Conservation (phyloP, 139 green algal species). For the Chlorella sp. region DNA sequence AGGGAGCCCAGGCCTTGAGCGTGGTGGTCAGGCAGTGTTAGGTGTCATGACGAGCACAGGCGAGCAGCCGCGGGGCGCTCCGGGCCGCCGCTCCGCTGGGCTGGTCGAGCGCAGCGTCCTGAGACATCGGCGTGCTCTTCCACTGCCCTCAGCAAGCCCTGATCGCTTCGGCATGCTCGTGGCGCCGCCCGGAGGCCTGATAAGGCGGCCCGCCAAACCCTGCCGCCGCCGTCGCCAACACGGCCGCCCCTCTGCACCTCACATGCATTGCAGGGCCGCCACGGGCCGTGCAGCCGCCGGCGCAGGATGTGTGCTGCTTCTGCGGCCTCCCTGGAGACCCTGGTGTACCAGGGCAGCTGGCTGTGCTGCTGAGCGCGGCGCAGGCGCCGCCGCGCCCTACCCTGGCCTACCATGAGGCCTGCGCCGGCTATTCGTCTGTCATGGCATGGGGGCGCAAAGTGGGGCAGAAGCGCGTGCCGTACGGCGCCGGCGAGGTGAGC, state of each 20-base stretch:
- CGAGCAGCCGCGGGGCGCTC: too few relatives aligned
- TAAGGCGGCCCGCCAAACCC: too few relatives aligned
- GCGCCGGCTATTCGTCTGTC: constrained; percentile 13
- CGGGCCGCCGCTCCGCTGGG: too few relatives aligned
- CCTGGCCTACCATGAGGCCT: constrained; percentile 29
- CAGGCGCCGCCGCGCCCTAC: not conserved
- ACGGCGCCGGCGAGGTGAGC: not conserved
- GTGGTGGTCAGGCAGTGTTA: too few relatives aligned
- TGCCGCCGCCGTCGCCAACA: too few relatives aligned
- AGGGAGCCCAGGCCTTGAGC: too few relatives aligned
- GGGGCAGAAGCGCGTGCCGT: not conserved
- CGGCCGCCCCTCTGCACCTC: not conserved
- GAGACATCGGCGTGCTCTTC: too few relatives aligned
- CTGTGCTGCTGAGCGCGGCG: not conserved
- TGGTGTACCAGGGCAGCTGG: not conserved
- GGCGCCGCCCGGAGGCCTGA: too few relatives aligned
- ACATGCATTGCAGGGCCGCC: not conserved
- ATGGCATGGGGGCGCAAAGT: not conserved
- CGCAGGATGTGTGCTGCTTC: not conserved
- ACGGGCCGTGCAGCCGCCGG: not conserved
- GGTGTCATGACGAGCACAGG: too few relatives aligned
- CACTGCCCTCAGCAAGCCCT: too few relatives aligned
- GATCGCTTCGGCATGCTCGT: too few relatives aligned
- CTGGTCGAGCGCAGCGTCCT: too few relatives aligned
- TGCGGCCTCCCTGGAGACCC: not conserved